Base-by-base conservation (phyloP, 345 rosid genomes). In the Eutrema yunnanense region DNA sequence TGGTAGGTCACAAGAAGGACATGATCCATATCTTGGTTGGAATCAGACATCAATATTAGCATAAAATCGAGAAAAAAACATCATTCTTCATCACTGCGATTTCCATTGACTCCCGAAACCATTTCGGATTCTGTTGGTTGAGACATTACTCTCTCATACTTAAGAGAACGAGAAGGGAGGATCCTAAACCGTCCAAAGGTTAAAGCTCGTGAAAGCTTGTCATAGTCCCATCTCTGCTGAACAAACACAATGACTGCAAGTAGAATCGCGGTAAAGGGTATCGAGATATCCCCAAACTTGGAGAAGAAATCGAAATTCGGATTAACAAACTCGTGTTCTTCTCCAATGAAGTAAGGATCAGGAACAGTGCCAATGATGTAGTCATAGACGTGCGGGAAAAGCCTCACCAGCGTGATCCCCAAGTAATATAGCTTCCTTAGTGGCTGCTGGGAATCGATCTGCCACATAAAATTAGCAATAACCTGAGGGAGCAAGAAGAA, bases 401-500 rank as follows among this genome's bases (percentile, higher is more conserved):
- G 90, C 50, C 96, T 82, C 72, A 90, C 85, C 0, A 69, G 58
- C 36, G 96, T 90, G 73, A 88, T 80, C 22, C 98, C 96, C 0
- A 86, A 62, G 66, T 79, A 88, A 65, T 92, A 92, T 14, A 83
- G 82, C 67, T 84, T 84, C 76, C 86, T 52, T 27, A 92, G 80
- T 9, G 98, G 90, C 80, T 75, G 69, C 80, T 79, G 50, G 44
- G 79, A 77, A 60, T 90, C 85, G 3, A 86, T 80, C 71, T 87
- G 90, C 98, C 98, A 92, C 11, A 87, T 29, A 14, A 86, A 56
- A 69, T 88, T 88, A 41, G 88, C 92, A 26, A 90, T 84, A 19
- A 92, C 86, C 77, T 92, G 98, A 61, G 98, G 98, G 3, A 92
- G 90, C 81, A 92, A 84, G 85, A 87, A 92, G 62, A 90, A 84